These are phyloP conservation scores for Escovopsis weberi DNA, from an alignment of 2,329 filamentous ascomycete genomes.

Conservation along the genomic window DNA sequence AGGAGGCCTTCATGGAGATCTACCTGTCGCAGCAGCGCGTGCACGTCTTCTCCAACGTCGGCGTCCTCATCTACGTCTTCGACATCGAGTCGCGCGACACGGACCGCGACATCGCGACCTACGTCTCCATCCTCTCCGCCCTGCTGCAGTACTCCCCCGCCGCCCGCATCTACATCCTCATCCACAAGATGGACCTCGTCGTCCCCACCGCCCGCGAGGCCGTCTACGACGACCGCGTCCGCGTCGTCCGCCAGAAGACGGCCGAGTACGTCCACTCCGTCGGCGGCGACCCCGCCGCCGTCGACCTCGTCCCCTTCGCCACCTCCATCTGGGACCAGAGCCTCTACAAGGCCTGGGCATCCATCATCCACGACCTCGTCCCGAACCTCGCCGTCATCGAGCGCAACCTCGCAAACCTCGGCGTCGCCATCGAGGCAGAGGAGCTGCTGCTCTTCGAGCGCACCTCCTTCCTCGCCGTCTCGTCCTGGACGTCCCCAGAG, in stretches of 20 bases:
- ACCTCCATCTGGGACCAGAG: conserved; percentile 99
- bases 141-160: conserved; percentile 68
- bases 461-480: conserved; percentile 93
- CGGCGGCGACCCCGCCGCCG: conserved; percentile 15
- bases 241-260: conserved; percentile 62
- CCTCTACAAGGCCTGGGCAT: conserved; percentile 94
- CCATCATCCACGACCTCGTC: conserved; percentile 95
- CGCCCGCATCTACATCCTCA: conserved; percentile 82
- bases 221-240: conserved; percentile 73
- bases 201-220: conserved; percentile 62
- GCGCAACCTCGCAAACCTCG: conserved; percentile 66
- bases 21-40: conserved; percentile 91
- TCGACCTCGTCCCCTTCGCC: conserved; percentile 76
- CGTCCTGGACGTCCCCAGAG: conserved; percentile 65
- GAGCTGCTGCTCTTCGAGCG: conserved; percentile 92
- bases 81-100: conserved; percentile 95
- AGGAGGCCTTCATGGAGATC: conserved; percentile 98
- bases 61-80: conserved; percentile 97
- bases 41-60: conserved; percentile 93
- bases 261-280: conserved; percentile 31
- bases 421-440: conserved; percentile 76
- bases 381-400: conserved; percentile 85
- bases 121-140: conserved; percentile 78
- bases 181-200: conserved; percentile 98
- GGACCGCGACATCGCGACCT: conserved; percentile 82